A percentile compares a stretch with the other conserved stretches of the same genome.
phyloP scores from a whole-genome alignment of 1,139 yeast genomes.

The Eremothecium gossypii region DNA sequence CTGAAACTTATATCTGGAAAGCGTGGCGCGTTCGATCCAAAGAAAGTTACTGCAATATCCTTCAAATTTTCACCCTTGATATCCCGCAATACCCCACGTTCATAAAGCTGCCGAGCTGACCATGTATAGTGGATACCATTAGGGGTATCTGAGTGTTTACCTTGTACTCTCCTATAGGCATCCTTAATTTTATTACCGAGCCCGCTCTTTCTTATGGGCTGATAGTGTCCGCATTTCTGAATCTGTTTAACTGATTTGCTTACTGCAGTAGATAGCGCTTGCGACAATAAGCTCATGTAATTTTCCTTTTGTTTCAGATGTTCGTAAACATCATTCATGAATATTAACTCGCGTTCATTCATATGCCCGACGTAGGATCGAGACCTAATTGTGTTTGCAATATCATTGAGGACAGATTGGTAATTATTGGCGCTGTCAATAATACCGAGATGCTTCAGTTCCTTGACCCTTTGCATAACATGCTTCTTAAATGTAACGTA shows the following conservation, averaged over 20 bases:
- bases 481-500: slow-evolving; percentile 72
- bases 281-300: not conserved
- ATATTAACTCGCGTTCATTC: slow-evolving; percentile 42
- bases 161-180: slow-evolving; percentile 39
- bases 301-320: slow-evolving; percentile 58
- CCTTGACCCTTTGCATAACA: slow-evolving; percentile 67
- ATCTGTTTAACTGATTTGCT: slow-evolving; percentile 13
- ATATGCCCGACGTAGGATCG: slow-evolving; percentile 56
- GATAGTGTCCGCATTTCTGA: slow-evolving; percentile 17
- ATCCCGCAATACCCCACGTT: slow-evolving; percentile 57
- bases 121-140: slow-evolving; percentile 39
- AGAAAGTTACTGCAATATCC: slow-evolving; percentile 33
- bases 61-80: slow-evolving; percentile 42
- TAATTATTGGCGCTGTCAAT: slow-evolving; percentile 62
- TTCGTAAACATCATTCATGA: slow-evolving; percentile 73
- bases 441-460: slow-evolving; percentile 61
- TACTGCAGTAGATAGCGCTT: slow-evolving; percentile 13
- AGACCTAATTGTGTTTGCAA: slow-evolving; percentile 75
- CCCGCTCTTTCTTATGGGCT: slow-evolving; percentile 21
- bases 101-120: slow-evolving; percentile 65
- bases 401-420: slow-evolving; percentile 72
- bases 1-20: slow-evolving; percentile 62
- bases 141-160: slow-evolving; percentile 13
- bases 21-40: slow-evolving; percentile 40
- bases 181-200: slow-evolving; percentile 40